Evolutionary conservation across 2,329 filamentous ascomycete genomes (phyloP), one percentile per base, ranked within the genome.

Genomic region (Colletotrichum magnum): DNA sequence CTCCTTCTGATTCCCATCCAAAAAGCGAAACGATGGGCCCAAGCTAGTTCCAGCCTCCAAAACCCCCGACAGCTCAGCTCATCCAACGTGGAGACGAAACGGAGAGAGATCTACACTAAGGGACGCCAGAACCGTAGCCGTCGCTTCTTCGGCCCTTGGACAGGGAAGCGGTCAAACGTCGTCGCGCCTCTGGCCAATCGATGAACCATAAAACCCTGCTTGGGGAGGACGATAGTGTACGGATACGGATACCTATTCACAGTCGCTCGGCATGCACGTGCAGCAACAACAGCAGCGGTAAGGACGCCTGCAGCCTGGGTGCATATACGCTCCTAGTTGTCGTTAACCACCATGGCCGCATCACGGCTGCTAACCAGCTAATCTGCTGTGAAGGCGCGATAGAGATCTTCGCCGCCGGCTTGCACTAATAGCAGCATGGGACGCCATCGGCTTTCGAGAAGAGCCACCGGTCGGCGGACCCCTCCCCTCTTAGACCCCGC

Each of bases 21-120:
- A 43, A 48, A 45, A 43, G 61, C 61, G 61, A 65, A 65, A 69
- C 61, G 43, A 39, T 9, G 50, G 48, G 16, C 48, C 45, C 48
- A 26, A 50, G 56, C 43, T 65, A 51, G 48, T 18, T 24, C 54
- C 53, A 54, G 48, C 48, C 54, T 43, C 16, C 18, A 12, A 43
- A 43, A 60, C 41, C 58, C 18, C 15, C 21, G 18, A 51, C 58
- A 60, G 51, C 47, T 52, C 21, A 60, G 52, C 58, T 43, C 28
- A 16, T 43, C 41, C 2, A 10, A 36, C 10, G 10, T 43, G 15
- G 6, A 43, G 41, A 43, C 41, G 41, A 43, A 10, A n/a, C 15
- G 13, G 41, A 43, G 41, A 43, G 41, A 16, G 9, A 36, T 10
- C 7, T 36, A 2, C 32, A 36, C 32, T 10, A 36, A 36, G n/a